A percentile compares a stretch with the other conserved stretches of the same genome.
Evolutionary conservation across 1,139 yeast species (phyloP).

Genomic region (Candida tetrigidarum): DNA sequence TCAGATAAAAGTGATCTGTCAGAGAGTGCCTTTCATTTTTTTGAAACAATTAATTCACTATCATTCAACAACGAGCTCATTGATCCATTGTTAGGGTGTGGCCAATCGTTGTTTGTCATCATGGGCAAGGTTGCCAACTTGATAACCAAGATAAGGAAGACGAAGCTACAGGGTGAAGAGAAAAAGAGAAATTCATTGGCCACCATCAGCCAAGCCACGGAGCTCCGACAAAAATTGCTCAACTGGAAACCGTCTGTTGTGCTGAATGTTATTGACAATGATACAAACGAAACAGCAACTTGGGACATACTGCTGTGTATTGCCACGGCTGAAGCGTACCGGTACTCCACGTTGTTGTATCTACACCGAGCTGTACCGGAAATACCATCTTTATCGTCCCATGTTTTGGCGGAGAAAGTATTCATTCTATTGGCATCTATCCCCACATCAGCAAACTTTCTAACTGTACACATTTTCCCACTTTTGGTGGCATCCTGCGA

Average conservation of each 20-base stretch:
- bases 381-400: constrained; percentile 58
- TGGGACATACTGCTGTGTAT: constrained; percentile 64
- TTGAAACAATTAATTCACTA: constrained; percentile 37
- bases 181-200: constrained; percentile 40
- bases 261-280: constrained; percentile 33
- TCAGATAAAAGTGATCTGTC: constrained; percentile 11
- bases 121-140: constrained; percentile 66
- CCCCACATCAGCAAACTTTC: constrained; percentile 60
- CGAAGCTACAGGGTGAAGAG: constrained; percentile 17
- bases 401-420: constrained; percentile 61
- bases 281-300: constrained; percentile 22
- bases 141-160: constrained; percentile 51
- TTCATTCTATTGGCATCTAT: constrained; percentile 63
- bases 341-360: constrained; percentile 60
- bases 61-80: constrained; percentile 41
- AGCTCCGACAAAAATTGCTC: constrained; percentile 53
- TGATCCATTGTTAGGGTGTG: constrained; percentile 70
- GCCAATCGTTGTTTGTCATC: constrained; percentile 62
- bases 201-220: constrained; percentile 58
- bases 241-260: constrained; percentile 58
- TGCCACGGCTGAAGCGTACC: constrained; percentile 71
- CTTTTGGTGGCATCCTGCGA: constrained; percentile 67
- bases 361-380: constrained; percentile 75
- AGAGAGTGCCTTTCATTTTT: constrained; percentile 25
- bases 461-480: constrained; percentile 66